phyloP scores from a whole-genome alignment of 495 filamentous ascomycete species.

The Pyrenopolyporus hunteri region DNA sequence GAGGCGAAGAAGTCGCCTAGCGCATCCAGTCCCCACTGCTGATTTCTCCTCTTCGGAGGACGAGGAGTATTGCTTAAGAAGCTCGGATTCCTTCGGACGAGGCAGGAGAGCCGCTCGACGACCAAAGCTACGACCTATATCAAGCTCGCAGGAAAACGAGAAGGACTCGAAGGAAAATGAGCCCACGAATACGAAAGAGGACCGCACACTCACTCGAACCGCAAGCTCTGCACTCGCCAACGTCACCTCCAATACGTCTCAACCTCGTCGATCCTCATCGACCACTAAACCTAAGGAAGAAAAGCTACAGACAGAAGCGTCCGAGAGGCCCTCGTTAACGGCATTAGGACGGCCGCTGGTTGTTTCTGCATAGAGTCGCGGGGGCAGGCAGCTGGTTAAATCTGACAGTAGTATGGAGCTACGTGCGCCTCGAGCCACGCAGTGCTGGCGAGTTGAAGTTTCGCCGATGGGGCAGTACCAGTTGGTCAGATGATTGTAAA shows the following conservation, averaged over 20 bases:
- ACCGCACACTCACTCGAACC: constrained; percentile 17
- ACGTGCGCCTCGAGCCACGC: neutral
- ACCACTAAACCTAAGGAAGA: neutral
- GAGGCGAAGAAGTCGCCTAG: constrained; percentile 22
- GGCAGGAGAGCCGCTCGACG: constrained; percentile 26
- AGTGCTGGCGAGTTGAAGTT: neutral
- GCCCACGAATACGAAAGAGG: constrained; percentile 1
- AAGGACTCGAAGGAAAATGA: constrained; percentile 31
- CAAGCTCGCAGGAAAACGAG: constrained; percentile 34
- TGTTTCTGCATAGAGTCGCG: constrained; percentile 20
- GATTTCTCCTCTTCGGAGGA: constrained; percentile 35
- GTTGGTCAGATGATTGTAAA: constrained; percentile 26
- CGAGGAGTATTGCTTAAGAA: constrained; percentile 24
- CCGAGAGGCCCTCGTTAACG: neutral
- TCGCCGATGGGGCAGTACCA: constrained; percentile 6
- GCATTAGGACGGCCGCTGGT: constrained; percentile 7
- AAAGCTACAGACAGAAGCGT: neutral
- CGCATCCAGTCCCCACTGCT: constrained; percentile 4
- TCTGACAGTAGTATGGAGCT: constrained; percentile 13
- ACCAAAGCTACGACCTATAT: constrained; percentile 31
- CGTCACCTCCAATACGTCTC: constrained; percentile 4
- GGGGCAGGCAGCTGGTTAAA: constrained; percentile 9
- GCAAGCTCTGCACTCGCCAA: constrained; percentile 26
- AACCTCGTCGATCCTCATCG: neutral
- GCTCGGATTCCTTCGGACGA: constrained; percentile 33